Evolutionary conservation across 208 protist species (phyloP), one percentile per base, ranked within the genome.

Genomic region (Leishmania mexicana): DNA sequence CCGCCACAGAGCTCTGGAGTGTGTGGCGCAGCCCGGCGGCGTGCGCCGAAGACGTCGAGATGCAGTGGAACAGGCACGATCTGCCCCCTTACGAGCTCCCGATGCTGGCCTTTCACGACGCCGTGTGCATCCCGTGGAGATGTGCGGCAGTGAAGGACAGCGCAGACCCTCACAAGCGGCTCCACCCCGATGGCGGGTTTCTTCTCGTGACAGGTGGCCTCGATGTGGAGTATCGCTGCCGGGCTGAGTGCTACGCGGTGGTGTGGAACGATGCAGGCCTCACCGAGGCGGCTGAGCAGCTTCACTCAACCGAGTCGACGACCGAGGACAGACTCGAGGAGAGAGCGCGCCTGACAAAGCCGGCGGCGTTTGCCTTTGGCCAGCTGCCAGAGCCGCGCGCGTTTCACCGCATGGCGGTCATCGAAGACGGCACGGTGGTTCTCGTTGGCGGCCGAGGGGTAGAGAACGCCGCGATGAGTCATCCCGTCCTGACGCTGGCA

Each of bases 151-250:
- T 49, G 40, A 7, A 57, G 13, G 24, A 49, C 3, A 31, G 60
- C 17, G 1, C 65, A 68, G 62, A 42, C 62, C 62, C 45, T 42
- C 35, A 49, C 10, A 5, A 28, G 51, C 76, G 65, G 31, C 28
- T 17, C n/a, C 68, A 76, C 21, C 51, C 40, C 31, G 58, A 67
- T 74, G 49, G 85, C 28, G 83, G 83, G 64, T 90, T 87, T 80
- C 78, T 93, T 42, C 78, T 96, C 51, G 71, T 94, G 40, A 86
- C 87, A 58, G 93, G 93, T 49, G 93, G 93, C 40, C 76, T 96
- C 60, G 93, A 96, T 80, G 81, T 82, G 21, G 81, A 81, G 42
- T 88, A 81, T 60, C 91, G 86, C 74, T 76, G 80, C 35, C 74
- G 89, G 40, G 77, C 78, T 0, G 93, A 96, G 62, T 93, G 89